Evolutionary conservation across 2,329 filamentous ascomycete genomes (phyloP), one percentile per base, ranked within the genome.

Genomic region (Phialophora expanda): DNA sequence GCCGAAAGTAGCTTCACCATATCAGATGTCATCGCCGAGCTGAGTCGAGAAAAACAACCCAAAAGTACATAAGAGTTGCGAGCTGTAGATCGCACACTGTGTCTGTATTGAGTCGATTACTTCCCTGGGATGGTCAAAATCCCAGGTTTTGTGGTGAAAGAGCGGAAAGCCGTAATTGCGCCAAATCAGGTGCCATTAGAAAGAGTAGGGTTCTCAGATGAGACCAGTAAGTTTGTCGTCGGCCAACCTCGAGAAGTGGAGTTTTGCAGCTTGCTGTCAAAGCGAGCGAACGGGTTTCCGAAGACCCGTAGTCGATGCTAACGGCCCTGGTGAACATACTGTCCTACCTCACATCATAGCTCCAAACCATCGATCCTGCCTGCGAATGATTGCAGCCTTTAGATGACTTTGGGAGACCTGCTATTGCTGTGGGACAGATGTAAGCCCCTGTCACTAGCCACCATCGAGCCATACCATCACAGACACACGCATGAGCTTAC

Each of bases 401-500:
- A 86, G 79, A 85, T 84, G 72, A 83, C 79, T 73, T 80, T 83
- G 73, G 83, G 82, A 72, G 83, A 83, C 73, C 81, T 80, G 76
- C 79, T 83, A 74, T 82, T 83, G 73, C 82, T 84, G 71, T 69
- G 64, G 64, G 38, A 50, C 59, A 34, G 58, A 63, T 51, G 68
- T 72, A 72, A 72, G 70, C 69, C 64, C 63, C 66, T 71, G 56
- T 50, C 30, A 20, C 65, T 53, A 65, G 65, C 65, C 61, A 62
- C 56, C n/a, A 62, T n/a, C 8, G 66, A 62, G 58, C 51, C 59
- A 50, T 44, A 65, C 38, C 65, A 66, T 62, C 67, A 26, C 50
- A 28, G 67, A 60, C 55, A 1, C 48, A 46, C 32, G 32, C n/a
- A 26, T 56, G 17, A 8, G 84, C 86, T 78, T 89, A 90, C 86